Evolutionary conservation across 2,329 filamentous ascomycete genomes (phyloP).

Genomic region (Talaromyces sp.): DNA sequence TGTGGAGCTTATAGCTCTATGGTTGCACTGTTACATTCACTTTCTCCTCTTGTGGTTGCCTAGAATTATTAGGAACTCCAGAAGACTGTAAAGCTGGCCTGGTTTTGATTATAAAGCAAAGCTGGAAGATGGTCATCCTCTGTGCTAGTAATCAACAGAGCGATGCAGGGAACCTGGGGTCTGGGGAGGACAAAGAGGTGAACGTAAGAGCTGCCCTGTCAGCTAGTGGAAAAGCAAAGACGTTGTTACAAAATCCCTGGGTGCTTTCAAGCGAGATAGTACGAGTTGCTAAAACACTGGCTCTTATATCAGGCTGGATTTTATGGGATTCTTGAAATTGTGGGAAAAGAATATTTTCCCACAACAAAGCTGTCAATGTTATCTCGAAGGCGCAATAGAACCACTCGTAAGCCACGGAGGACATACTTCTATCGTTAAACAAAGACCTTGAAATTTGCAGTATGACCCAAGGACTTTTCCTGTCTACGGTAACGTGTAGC

Average conservation of each 20-base stretch:
- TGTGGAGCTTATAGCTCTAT: not conserved
- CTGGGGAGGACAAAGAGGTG: not conserved
- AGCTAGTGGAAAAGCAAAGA: not conserved
- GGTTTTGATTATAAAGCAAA: not conserved
- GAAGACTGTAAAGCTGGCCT: not conserved
- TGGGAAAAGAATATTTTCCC: not conserved
- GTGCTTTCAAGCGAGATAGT: not conserved
- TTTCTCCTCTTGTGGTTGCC: not conserved
- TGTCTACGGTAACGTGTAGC: not conserved
- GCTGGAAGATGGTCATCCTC: not conserved
- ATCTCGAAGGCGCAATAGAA: not conserved
- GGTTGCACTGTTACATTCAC: not conserved
- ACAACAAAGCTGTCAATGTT: not conserved
- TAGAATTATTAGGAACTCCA: not conserved
- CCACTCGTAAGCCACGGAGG: not conserved
- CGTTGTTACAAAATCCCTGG: not conserved
- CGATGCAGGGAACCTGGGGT: not conserved
- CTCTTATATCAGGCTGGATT: not conserved
- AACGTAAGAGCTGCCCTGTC: not conserved
- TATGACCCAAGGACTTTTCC: not conserved
- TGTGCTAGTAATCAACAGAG: not conserved
- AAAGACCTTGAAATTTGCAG: not conserved
- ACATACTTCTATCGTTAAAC: not conserved
- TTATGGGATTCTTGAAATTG: not conserved
- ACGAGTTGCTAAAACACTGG: not conserved